Evolutionary conservation across 768 basidiomycete genomes (phyloP).

Genomic region (Boletus subparvulus): DNA sequence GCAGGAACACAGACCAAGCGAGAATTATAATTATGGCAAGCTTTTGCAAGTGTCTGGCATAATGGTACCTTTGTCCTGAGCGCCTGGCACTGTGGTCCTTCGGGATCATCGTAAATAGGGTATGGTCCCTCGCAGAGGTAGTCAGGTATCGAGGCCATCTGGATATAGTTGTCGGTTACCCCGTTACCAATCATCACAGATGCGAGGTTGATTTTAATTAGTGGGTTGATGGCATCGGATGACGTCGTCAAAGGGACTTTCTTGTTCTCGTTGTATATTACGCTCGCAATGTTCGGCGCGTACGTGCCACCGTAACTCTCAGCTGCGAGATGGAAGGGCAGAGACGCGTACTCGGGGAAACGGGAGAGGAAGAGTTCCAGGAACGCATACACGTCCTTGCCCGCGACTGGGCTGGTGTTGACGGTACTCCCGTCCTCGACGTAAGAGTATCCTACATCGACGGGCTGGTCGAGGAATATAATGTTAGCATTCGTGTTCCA

Average conservation of each 20-base stretch:
- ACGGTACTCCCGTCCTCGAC: constrained; percentile 72
- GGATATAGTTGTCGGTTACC: constrained; percentile 77
- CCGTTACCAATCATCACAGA: constrained; percentile 89
- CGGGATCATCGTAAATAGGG: constrained; percentile 70
- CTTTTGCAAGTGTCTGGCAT: constrained; percentile 70
- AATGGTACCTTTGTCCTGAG: constrained; percentile 65
- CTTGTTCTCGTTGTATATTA: constrained; percentile 79
- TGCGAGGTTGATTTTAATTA: constrained; percentile 75
- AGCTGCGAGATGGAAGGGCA: constrained; percentile 76
- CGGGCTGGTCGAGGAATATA: constrained; percentile 69
- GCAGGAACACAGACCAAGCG: constrained; percentile 74
- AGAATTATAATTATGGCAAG: constrained; percentile 64
- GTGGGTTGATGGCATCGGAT: constrained; percentile 37
- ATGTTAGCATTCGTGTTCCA: constrained; percentile 78
- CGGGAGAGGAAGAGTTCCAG: constrained; percentile 75
- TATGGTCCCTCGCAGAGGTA: constrained; percentile 82
- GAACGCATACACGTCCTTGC: constrained; percentile 87
- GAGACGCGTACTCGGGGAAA: constrained; percentile 68
- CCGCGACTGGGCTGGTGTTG: constrained; percentile 79
- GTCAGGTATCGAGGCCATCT: constrained; percentile 80
- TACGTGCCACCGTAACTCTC: constrained; percentile 82
- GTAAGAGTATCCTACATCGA: constrained; percentile 91
- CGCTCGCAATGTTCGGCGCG: constrained; percentile 80
- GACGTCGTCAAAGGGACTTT: constrained; percentile 45
- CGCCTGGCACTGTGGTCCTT: constrained; percentile 63